These are phyloP conservation scores for button mushroom (Agaricus bisporus) DNA, from an alignment of 768 basidiomycete species.

Conservation along the genomic window DNA sequence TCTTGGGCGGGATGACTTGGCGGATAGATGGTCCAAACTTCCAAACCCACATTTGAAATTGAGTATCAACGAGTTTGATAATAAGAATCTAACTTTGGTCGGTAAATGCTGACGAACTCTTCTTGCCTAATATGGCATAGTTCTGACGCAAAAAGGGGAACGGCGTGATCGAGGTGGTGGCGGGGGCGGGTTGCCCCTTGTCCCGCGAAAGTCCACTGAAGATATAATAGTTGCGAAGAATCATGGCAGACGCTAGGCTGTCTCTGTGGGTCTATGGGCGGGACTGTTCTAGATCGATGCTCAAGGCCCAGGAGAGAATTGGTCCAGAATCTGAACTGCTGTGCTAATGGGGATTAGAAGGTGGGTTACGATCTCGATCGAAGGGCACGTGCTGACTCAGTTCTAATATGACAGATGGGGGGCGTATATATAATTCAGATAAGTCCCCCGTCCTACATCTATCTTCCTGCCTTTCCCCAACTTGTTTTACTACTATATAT, in stretches of 20 bases:
- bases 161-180: constrained; percentile 1
- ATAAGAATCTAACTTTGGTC: not conserved
- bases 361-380: not conserved
- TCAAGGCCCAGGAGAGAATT: not conserved
- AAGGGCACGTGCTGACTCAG: constrained; percentile 8
- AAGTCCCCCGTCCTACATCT: constrained; percentile 11
- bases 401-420: constrained; percentile 4
- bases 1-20: too few relatives aligned
- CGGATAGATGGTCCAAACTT: too few relatives aligned
- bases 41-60: not conserved
- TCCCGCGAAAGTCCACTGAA: too few relatives aligned
- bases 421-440: constrained; percentile 13
- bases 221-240: too few relatives aligned
- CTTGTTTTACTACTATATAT: constrained; percentile 13
- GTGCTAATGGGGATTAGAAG: not conserved
- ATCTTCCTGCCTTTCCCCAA: constrained; percentile 16
- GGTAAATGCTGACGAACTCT: not conserved
- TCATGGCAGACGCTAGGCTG: too few relatives aligned
- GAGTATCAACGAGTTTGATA: not conserved
- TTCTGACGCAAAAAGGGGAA: not conserved
- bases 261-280: too few relatives aligned
- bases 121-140: not conserved
- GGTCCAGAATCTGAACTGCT: not conserved
- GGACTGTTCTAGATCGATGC: too few relatives aligned
- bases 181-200: too few relatives aligned